Base-by-base conservation (phyloP, 257 asterid species). In the Eucommia ulmoides region DNA sequence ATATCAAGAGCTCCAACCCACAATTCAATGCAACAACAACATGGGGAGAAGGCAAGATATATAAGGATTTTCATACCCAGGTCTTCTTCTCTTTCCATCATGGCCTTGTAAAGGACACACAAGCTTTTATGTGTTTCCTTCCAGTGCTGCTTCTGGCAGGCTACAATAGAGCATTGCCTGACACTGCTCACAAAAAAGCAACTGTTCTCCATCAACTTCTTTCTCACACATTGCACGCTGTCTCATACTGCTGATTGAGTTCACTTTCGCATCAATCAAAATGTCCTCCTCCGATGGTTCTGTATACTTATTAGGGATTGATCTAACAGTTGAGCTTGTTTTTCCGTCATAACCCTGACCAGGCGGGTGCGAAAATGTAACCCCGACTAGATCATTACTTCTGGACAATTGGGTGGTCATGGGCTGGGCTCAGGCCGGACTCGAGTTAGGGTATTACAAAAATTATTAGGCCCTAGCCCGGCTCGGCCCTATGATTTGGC, bases 351-450 rank as follows among this genome's bases (percentile, higher is more conserved):
- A 61, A 7, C 65, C 68, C 44, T 50, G 67, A 56, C 51, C 57
- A 0, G 75, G 78, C 24, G 84, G 84, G 49, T 76, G 72, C 0
- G 79, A 73, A 23, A 76, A 53, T 0, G 84, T 76, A 22, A 79
- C 82, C 1, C 79, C 82, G 9, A 79, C 82, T 16, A 79, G 59
- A 19, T 70, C 79, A 35, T 48, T 76, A n/a, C n/a, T n/a, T n/a
- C n/a, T n/a, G n/a, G n/a, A n/a, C n/a, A n/a, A n/a, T n/a, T n/a
- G n/a, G n/a, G n/a, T n/a, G n/a, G n/a, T n/a, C n/a, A n/a, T n/a
- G n/a, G n/a, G n/a, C n/a, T n/a, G n/a, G n/a, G n/a, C n/a, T n/a
- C n/a, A n/a, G n/a, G n/a, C n/a, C n/a, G n/a, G n/a, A n/a, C n/a
- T n/a, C n/a, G n/a, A n/a, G n/a, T n/a, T n/a, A n/a, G n/a, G n/a